Base-by-base conservation (phyloP, 768 basidiomycete genomes). In the Myochromella boudieri region DNA sequence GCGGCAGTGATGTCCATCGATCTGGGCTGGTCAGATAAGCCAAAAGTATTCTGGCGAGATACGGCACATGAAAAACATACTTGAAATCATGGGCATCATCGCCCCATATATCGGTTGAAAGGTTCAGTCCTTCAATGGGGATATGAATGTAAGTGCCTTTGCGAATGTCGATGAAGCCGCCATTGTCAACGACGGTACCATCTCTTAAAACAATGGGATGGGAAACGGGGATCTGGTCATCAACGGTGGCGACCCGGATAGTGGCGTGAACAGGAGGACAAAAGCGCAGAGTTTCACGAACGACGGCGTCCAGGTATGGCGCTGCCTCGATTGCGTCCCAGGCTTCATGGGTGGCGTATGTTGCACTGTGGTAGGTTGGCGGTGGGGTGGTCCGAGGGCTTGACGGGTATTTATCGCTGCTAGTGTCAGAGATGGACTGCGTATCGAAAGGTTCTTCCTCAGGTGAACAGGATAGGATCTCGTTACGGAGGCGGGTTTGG, bases 101-200 rank as follows among this genome's bases (percentile, higher is more conserved):
- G 1, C 82, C 81, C 78, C 80, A 84, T 17, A 81, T 67, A 22
- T 76, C 75, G 49, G 74, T 69, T 33, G 68, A 64, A 40, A 73
- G 59, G 54, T 78, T 82, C 25, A 80, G 58, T 2, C 77, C 81
- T 57, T 82, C 81, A 31, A 81, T 71, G 2, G 81, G 79, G 29
- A 82, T 71, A 48, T 82, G 80, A 10, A 84, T 65, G 48, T 73
- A 78, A 50, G 72, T 75, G 6, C 79, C 80, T 51, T 80, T 80
- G 39, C 71, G 68, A 46, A 84, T 77, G 28, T 57, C 65, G 32
- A 78, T 67, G 42, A 62, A 60, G 18, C 58, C 69, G 26, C 67
- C 67, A 18, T 62, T 60, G n/a, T 62, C 58, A 15, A 74, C 44
- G 18, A 67, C 46, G 0, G 65, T 66, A 29, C 76, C 75, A 48